Conservation (phyloP, 768 basidiomycete species). For the Guyanaporus albipodus region DNA sequence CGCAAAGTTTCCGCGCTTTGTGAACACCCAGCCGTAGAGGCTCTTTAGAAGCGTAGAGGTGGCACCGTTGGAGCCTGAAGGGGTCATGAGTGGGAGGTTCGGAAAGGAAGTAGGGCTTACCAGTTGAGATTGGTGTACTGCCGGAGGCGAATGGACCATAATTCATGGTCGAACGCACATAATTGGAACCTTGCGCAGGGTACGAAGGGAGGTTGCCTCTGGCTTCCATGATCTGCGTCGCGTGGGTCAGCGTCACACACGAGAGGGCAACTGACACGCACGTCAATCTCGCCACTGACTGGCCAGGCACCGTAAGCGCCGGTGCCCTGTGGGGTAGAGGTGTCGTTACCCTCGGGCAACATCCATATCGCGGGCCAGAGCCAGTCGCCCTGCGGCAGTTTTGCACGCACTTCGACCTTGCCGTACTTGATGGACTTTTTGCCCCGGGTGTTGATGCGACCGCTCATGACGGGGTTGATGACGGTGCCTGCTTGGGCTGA, state of each 20-base stretch:
- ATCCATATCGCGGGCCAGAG: constrained; percentile 33
- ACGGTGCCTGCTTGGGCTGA: constrained; percentile 30
- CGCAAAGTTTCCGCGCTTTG: constrained; percentile 43
- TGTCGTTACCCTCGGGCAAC: constrained; percentile 26
- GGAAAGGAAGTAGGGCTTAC: constrained; percentile 6
- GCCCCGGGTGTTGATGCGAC: constrained; percentile 49
- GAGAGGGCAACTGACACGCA: constrained; percentile 28
- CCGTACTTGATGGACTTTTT: constrained; percentile 50
- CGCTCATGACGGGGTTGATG: constrained; percentile 53
- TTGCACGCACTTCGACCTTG: constrained; percentile 57
- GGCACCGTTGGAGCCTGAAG: constrained; percentile 6
- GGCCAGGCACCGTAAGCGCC: constrained; percentile 43
- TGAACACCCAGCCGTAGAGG: constrained; percentile 36
- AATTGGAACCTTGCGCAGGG: constrained; percentile 42
- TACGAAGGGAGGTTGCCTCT: constrained; percentile 46
- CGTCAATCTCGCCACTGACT: constrained; percentile 54
- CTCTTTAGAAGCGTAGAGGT: constrained; percentile 29
- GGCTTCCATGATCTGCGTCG: constrained; percentile 48
- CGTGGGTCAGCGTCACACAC: neutral
- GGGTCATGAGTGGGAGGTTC: neutral
- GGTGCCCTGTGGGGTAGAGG: constrained; percentile 14
- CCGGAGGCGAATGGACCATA: constrained; percentile 54
- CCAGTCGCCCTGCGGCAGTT: constrained; percentile 53
- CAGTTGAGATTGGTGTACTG: constrained; percentile 29
- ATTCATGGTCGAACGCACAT: constrained; percentile 55